Base-by-base conservation (phyloP, 148 eudicot species). In the Nyssa sinensis region DNA sequence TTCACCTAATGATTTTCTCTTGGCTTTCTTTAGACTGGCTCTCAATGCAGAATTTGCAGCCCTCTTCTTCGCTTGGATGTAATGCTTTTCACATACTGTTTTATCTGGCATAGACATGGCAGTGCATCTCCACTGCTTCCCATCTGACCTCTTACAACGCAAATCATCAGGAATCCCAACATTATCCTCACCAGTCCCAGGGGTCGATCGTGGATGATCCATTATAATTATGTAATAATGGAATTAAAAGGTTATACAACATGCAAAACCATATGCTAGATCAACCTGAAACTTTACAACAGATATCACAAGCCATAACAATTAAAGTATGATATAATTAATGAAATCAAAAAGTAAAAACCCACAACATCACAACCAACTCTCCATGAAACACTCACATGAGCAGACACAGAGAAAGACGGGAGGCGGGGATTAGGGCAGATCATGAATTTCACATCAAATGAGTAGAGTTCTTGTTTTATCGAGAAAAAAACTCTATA, bases 41-140 rank as follows among this genome's bases (percentile, higher is more conserved):
- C 93, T 85, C 81, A 90, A 37, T 1, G 98, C 97, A 75, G 97
- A 94, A 81, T 86, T 92, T 24, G 97, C 98, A 34, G 97, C 98
- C 86, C 98, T 94, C 84, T 92, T 94, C 81, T 94, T 92, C 7
- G 98, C 98, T 81, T 94, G 98, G 75, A 90, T 84, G 79, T 94
- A 94, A 78, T 94, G 98, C 84, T 94, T 94, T 77, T 94, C 98
- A 66, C 98, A 94, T 25, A 92, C 98, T 10, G 96, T 94, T 75
- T 94, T 94, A 76, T 94, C 98, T 11, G 93, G 98, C 98, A 94
- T 94, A 71, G 97, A 94, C 95, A 90, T 80, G 53, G 96, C 97
- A 17, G 97, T 92, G 82, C 98, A 94, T 85, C 98, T 90, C 98
- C 98, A 94, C 66, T 92, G 98, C 69, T 92, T 94, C 70, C 97